Percentiles rank a stretch among this genome's conserved stretches.
phyloP scores from a whole-genome alignment of 2,329 filamentous ascomycete genomes.

The Capronia epimyces region DNA sequence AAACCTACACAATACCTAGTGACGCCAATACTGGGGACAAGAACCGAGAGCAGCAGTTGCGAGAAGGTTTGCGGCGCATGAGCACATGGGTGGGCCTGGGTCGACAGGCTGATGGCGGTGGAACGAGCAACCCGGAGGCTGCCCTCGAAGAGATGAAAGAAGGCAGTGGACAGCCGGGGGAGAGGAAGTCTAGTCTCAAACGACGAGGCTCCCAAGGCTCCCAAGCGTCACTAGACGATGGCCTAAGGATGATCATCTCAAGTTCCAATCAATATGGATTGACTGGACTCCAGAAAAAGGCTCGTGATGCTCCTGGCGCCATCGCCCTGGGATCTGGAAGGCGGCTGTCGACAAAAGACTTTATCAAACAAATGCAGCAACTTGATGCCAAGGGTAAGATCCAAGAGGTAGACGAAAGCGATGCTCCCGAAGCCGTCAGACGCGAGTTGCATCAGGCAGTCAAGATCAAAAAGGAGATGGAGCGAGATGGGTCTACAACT shows the following conservation, averaged over 20 bases:
- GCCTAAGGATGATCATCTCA: constrained; percentile 58
- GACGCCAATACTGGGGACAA: constrained; percentile 28
- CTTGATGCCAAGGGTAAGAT: constrained; percentile 56
- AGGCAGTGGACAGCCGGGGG: constrained; percentile 23
- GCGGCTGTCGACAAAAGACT: constrained; percentile 60
- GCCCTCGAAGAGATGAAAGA: constrained; percentile 23
- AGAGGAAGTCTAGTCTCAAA: constrained; percentile 32
- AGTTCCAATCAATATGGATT: constrained; percentile 37
- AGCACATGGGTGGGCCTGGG: constrained; percentile 54
- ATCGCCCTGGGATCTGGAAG: constrained; percentile 38
- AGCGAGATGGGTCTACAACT: constrained; percentile 9
- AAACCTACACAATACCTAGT: constrained; percentile 59
- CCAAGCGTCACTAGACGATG: constrained; percentile 41
- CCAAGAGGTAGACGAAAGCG: constrained; percentile 40
- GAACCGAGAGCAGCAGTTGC: no score
- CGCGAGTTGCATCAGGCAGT: constrained; percentile 35
- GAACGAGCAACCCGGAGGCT: constrained; percentile 4
- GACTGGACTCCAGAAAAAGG: constrained; percentile 37
- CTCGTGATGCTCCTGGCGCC: constrained; percentile 21
- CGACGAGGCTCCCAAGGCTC: constrained; percentile 7
- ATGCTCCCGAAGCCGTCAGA: constrained; percentile 39
- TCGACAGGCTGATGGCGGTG: constrained; percentile 20
- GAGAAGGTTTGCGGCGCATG: constrained; percentile 53
- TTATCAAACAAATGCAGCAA: constrained; percentile 57
- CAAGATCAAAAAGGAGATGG: constrained; percentile 28